Percentiles rank a stretch among this genome's conserved stretches.
Conservation (phyloP, 805 yeast genomes). For the Candida coquimbonensis region DNA sequence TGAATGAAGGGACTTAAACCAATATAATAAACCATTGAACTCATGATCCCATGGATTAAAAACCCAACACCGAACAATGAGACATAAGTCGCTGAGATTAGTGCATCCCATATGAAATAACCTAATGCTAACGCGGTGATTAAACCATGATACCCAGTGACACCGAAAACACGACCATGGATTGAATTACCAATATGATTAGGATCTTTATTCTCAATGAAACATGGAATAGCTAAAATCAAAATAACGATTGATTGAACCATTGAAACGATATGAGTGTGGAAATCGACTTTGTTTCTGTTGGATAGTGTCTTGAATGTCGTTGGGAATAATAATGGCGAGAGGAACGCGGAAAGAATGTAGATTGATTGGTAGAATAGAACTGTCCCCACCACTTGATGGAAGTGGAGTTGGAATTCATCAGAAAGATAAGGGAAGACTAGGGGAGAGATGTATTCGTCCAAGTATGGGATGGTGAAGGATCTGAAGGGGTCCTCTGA, state of each 20-base stretch:
- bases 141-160: slow-evolving; percentile 63
- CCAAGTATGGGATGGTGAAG: slow-evolving; percentile 23
- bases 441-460: slow-evolving; percentile 19
- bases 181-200: slow-evolving; percentile 1
- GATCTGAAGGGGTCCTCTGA: slow-evolving; percentile 22
- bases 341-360: slow-evolving; percentile 13
- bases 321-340: slow-evolving; percentile 19
- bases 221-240: slow-evolving; percentile 23
- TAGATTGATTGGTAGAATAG: slow-evolving; percentile 25
- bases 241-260: slow-evolving; percentile 71
- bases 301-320: slow-evolving; percentile 20
- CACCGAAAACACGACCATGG: slow-evolving; percentile 50
- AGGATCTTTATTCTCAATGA: not conserved
- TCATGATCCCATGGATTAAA: slow-evolving; percentile 69
- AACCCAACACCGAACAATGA: slow-evolving; percentile 66
- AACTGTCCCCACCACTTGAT: slow-evolving; percentile 24
- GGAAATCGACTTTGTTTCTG: slow-evolving; percentile 62
- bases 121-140: slow-evolving; percentile 62
- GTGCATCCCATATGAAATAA: slow-evolving; percentile 80
- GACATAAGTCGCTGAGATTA: slow-evolving; percentile 50
- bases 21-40: slow-evolving; percentile 58
- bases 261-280: slow-evolving; percentile 82
- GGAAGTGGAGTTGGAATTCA: slow-evolving; percentile 24
- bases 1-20: slow-evolving; percentile 60
- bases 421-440: slow-evolving; percentile 17